Evolutionary conservation across 1,284 basidiomycete species (phyloP).

Genomic region (Pyrrhoderma noxium): DNA sequence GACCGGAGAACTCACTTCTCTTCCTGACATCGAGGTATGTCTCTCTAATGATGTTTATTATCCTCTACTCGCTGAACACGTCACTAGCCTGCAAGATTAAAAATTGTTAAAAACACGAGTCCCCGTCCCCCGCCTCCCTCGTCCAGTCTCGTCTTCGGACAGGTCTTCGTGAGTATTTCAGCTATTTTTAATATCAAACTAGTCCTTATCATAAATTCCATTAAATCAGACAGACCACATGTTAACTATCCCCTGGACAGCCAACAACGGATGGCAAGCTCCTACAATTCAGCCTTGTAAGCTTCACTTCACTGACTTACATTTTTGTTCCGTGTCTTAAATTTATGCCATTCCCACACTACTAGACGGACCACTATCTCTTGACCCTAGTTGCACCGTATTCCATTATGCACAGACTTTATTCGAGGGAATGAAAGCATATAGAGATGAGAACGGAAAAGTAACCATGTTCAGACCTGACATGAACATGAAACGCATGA

Average conservation of each 20-base stretch:
- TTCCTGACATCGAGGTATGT: constrained; percentile 39
- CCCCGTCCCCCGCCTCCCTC: constrained; percentile 48
- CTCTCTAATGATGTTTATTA: too few species aligned
- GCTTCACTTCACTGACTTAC: constrained; percentile 21
- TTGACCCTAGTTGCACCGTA: constrained; percentile 83
- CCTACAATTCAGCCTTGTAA: constrained; percentile 82
- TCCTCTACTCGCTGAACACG: constrained; percentile 9
- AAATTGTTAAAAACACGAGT: constrained; percentile 41
- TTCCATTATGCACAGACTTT: constrained; percentile 89
- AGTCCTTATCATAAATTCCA: background rate
- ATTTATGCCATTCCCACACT: background rate
- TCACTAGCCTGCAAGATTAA: constrained; percentile 43
- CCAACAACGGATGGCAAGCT: constrained; percentile 68
- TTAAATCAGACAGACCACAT: constrained; percentile 80
- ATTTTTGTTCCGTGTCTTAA: background rate
- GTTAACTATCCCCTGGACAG: constrained; percentile 79
- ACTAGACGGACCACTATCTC: constrained; percentile 64
- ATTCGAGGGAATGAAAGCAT: constrained; percentile 98
- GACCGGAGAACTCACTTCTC: constrained; percentile 37
- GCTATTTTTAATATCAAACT: constrained; percentile 2
- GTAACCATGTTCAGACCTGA: constrained; percentile 93
- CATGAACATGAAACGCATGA: constrained; percentile 97
- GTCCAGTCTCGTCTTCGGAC: constrained; percentile 56
- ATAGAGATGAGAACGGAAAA: constrained; percentile 71
- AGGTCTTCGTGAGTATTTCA: constrained; percentile 52